Conservation (phyloP, 441 rosid genomes). For the Populus tomentosa region DNA sequence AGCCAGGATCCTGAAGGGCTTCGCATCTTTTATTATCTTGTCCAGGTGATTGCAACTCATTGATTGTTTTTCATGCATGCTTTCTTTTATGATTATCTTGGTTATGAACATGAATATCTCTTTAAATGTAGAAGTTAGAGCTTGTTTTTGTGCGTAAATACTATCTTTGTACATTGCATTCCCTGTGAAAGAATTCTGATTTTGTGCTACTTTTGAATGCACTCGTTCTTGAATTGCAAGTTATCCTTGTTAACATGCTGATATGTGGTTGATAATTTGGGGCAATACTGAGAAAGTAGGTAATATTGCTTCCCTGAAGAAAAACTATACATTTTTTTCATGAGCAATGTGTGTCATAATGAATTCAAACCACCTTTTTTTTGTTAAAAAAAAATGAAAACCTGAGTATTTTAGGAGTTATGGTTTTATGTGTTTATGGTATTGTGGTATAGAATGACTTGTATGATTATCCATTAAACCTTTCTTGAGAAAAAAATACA, state of each 20-base stretch:
- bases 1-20: slow-evolving; percentile 96
- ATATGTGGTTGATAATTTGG: background rate
- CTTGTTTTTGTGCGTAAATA: background rate
- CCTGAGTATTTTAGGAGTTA: background rate
- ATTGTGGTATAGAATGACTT: background rate
- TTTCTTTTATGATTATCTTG: background rate
- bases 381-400: background rate
- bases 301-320: background rate
- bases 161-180: background rate
- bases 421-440: background rate
- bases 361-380: background rate
- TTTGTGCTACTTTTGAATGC: background rate
- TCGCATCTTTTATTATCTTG: slow-evolving; percentile 89
- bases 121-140: background rate
- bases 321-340: background rate
- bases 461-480: background rate
- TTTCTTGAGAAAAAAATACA: background rate
- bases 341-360: background rate
- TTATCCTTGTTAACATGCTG: background rate
- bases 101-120: background rate
- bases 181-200: background rate
- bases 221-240: background rate
- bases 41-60: slow-evolving; percentile 61
- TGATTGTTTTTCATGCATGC: background rate
- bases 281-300: background rate